phyloP scores from a whole-genome alignment of 768 basidiomycete species.

The Suillus weaverae region DNA sequence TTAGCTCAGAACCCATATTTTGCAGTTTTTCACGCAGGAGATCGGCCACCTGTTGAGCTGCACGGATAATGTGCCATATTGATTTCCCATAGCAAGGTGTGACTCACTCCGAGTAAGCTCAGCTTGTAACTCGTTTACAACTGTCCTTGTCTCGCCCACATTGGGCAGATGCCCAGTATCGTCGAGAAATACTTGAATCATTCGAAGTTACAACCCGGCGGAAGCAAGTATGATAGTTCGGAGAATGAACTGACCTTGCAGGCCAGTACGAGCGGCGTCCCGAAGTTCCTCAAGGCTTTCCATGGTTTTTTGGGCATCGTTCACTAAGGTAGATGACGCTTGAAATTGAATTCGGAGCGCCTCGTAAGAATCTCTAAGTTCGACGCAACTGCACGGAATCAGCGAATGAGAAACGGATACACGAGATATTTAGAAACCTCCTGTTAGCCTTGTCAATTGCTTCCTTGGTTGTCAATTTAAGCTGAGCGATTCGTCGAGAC shows the following conservation, averaged over 20 bases:
- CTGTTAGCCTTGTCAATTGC: slow-evolving; percentile 17
- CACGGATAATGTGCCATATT: slow-evolving; percentile 11
- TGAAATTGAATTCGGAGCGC: slow-evolving; percentile 26
- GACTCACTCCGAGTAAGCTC: slow-evolving; percentile 37
- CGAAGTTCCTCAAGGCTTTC: slow-evolving; percentile 27
- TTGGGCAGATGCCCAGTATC: slow-evolving; percentile 26
- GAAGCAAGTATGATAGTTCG: background rate
- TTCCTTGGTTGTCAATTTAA: slow-evolving; percentile 13
- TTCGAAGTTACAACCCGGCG: slow-evolving; percentile 15
- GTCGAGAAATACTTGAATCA: slow-evolving; percentile 30
- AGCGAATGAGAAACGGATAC: background rate
- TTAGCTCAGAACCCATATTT: slow-evolving; percentile 40
- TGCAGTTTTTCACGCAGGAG: slow-evolving; percentile 49
- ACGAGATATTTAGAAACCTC: slow-evolving; percentile 15
- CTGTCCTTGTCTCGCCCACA: slow-evolving; percentile 25
- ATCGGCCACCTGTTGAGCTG: slow-evolving; percentile 50
- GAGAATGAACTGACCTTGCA: slow-evolving; percentile 27
- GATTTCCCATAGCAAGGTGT: slow-evolving; percentile 1
- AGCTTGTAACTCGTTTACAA: slow-evolving; percentile 34
- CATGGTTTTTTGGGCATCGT: slow-evolving; percentile 26
- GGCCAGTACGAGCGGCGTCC: slow-evolving; percentile 16
- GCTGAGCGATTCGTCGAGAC: background rate
- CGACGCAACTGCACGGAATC: slow-evolving; percentile 23
- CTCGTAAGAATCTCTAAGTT: slow-evolving; percentile 31
- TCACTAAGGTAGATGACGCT: slow-evolving; percentile 21